These are phyloP conservation scores for Cryptosporidium sp. DNA, from an alignment of 169 alveolate species.

Conservation along the genomic window DNA sequence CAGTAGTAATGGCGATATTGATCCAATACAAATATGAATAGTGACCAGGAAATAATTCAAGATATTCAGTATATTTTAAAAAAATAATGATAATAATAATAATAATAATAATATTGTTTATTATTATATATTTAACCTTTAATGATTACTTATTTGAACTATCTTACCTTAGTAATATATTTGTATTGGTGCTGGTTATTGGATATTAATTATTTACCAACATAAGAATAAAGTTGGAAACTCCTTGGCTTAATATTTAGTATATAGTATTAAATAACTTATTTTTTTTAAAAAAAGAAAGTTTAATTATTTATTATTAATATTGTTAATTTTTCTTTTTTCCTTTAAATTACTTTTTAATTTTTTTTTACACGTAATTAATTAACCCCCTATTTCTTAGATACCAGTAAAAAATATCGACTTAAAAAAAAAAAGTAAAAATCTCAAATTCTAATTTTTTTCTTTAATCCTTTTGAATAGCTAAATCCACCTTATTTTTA, in stretches of 20 bases:
- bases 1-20: neutral
- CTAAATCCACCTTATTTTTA: neutral
- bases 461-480: neutral
- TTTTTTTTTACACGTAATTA: neutral
- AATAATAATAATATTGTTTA: neutral
- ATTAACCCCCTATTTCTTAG: neutral
- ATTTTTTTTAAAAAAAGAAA: too few relatives aligned
- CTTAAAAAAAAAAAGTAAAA: too few relatives aligned
- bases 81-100: too few relatives aligned
- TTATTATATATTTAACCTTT: neutral
- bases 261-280: too few relatives aligned
- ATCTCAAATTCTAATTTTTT: too few relatives aligned
- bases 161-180: neutral
- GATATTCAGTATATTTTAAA: too few relatives aligned
- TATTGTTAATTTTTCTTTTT: too few relatives aligned
- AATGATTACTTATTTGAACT: neutral
- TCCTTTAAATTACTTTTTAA: too few relatives aligned
- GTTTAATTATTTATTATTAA: too few relatives aligned
- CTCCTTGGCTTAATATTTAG: neutral
- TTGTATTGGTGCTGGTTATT: neutral
- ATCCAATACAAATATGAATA: neutral
- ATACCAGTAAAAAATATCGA: neutral
- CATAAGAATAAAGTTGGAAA: neutral
- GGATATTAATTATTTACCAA: neutral
- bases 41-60: neutral